Evolutionary conservation across 108 stramenopile genomes (phyloP), one percentile per base, ranked within the genome.

Genomic region (Schizochytrium sp.): DNA sequence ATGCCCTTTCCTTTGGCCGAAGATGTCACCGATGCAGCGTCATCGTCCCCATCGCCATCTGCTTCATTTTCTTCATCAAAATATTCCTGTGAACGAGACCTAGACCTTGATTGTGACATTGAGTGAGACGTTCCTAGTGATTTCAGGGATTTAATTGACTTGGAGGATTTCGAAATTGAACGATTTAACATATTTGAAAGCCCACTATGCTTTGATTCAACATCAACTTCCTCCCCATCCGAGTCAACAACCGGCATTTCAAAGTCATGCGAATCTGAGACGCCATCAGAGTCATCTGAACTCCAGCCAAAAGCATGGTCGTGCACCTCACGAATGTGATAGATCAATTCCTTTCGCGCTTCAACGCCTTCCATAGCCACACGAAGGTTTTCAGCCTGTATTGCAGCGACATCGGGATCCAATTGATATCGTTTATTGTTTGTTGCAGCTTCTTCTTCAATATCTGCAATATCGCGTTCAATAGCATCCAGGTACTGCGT

Each of bases 281-380:
- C 76, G 10, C 76, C 76, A 28, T 55, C 76, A n/a, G 76, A 83
- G 50, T 83, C 76, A 42, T 83, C 76, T 53, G 76, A 83, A 28
- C 76, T 83, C 76, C 76, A 83, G 7, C 50, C 53, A 53, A 38
- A 83, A 17, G 76, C 50, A 28, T 83, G 47, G 76, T 83, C 76
- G 28, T 83, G 53, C 49, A 49, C 5, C 47, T 55, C 53, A 2
- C 38, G 53, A 42, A 83, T 83, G 2, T 55, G 47, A 49, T 10
- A 55, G 1, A 55, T 28, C 50, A 55, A 53, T 2, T 83, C 76
- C 53, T 83, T 49, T 5, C 76, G 76, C 47, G 47, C 76, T 28
- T 55, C 76, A 10, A 83, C 76, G 28, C 50, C 47, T 10, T 49
- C 76, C 47, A 83, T 49, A 1, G 76, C 76, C 53, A 53, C 28